Percentiles rank a stretch among this genome's conserved stretches.
phyloP scores from a whole-genome alignment of 805 yeast genomes.

The Saccharomyces jurei region DNA sequence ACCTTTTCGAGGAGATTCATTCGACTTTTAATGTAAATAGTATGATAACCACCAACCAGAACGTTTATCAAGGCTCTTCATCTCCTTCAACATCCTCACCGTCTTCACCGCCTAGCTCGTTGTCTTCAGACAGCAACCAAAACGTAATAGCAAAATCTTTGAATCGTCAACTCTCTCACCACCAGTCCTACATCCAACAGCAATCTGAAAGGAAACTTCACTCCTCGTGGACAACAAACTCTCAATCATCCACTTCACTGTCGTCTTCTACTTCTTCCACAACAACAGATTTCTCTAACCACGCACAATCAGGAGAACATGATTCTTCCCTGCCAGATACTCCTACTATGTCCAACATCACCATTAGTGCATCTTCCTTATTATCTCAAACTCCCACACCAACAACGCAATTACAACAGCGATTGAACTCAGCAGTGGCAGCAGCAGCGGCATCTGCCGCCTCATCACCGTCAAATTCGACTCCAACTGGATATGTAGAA shows the following conservation, averaged over 20 bases:
- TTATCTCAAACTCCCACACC: background rate
- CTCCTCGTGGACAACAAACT: background rate
- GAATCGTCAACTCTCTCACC: background rate
- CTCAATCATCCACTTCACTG: background rate
- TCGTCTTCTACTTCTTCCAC: slow-evolving; percentile 1
- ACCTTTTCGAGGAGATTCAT: slow-evolving; percentile 21
- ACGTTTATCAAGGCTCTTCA: background rate
- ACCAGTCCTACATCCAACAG: background rate
- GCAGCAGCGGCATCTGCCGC: background rate
- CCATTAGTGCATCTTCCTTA: background rate
- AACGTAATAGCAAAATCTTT: background rate
- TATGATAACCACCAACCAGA: slow-evolving; percentile 10
- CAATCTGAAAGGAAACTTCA: background rate
- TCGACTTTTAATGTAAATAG: slow-evolving; percentile 18
- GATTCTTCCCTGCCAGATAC: background rate
- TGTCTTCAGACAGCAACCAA: slow-evolving; percentile 1
- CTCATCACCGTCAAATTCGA: background rate
- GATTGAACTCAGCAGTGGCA: background rate
- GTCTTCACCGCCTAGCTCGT: background rate
- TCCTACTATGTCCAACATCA: background rate
- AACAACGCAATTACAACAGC: background rate
- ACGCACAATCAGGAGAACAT: background rate
- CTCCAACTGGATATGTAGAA: background rate
- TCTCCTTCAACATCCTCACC: background rate
- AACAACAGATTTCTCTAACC: background rate